A percentile compares a stretch with the other conserved stretches of the same genome.
Evolutionary conservation across 805 yeast genomes (phyloP).

Genomic region (Teunomyces tritomae): DNA sequence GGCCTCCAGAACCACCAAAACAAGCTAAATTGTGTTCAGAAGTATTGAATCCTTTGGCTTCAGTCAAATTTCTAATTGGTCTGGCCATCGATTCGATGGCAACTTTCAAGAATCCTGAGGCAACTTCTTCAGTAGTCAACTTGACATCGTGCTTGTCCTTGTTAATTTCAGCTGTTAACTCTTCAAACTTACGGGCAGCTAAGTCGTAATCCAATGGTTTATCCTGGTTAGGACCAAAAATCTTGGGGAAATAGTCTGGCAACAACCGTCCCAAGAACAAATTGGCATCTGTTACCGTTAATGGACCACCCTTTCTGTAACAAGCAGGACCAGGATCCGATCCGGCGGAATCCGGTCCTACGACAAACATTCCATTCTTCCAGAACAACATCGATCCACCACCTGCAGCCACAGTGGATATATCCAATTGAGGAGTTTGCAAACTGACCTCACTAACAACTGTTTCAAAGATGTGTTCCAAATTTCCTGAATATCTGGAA

Average conservation of each 20-base stretch:
- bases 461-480: constrained; percentile 44
- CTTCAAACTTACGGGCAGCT: constrained; percentile 48
- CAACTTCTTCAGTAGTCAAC: constrained; percentile 65
- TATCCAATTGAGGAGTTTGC: constrained; percentile 45
- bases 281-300: constrained; percentile 41
- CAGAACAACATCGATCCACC: constrained; percentile 42
- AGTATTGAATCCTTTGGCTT: constrained; percentile 73
- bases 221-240: constrained; percentile 37
- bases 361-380: constrained; percentile 38
- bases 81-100: constrained; percentile 91
- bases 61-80: constrained; percentile 81
- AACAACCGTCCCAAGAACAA: constrained; percentile 32
- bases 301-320: constrained; percentile 38
- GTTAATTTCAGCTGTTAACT: constrained; percentile 58
- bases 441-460: constrained; percentile 44
- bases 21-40: constrained; percentile 70
- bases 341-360: constrained; percentile 42
- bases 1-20: constrained; percentile 95
- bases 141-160: constrained; percentile 31
- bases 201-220: constrained; percentile 31
- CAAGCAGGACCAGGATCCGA: constrained; percentile 43
- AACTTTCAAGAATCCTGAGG: constrained; percentile 75
- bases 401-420: constrained; percentile 48
- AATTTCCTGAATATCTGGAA: constrained; percentile 38
- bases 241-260: constrained; percentile 38